Evolutionary conservation across 768 basidiomycete genomes (phyloP).

Genomic region (Collybiopsis confluens): DNA sequence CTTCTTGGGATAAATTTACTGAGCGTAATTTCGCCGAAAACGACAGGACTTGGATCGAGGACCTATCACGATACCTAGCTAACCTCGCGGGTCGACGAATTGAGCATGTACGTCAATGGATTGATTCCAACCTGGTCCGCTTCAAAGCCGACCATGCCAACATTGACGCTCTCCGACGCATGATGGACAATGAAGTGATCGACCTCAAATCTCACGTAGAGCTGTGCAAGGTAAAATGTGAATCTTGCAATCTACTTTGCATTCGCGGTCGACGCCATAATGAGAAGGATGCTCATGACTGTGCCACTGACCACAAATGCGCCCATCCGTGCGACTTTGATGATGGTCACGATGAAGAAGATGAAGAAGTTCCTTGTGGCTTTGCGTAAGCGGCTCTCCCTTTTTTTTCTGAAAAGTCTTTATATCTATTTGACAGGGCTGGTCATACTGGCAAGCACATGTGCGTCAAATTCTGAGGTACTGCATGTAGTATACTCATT

Average conservation of each 20-base stretch:
- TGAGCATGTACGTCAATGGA: constrained; percentile 48
- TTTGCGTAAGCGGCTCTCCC: constrained; percentile 34
- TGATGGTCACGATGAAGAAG: constrained; percentile 23
- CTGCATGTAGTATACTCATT: neutral
- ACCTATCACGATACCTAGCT: constrained; percentile 34
- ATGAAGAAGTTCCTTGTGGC: constrained; percentile 33
- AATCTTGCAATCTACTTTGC: constrained; percentile 45
- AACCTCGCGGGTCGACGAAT: constrained; percentile 38
- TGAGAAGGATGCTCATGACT: constrained; percentile 38
- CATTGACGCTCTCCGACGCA: constrained; percentile 40
- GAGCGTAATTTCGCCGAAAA: constrained; percentile 25
- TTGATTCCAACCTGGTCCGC: constrained; percentile 41
- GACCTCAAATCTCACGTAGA: constrained; percentile 43
- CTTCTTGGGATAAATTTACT: constrained; percentile 25
- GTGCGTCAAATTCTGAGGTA: constrained; percentile 26
- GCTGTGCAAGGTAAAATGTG: constrained; percentile 47
- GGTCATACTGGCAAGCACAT: constrained; percentile 55
- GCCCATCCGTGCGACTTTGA: constrained; percentile 37
- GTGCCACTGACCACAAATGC: constrained; percentile 47
- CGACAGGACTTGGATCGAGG: constrained; percentile 39
- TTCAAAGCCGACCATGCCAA: constrained; percentile 42
- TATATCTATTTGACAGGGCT: constrained; percentile 31
- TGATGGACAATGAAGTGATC: constrained; percentile 37
- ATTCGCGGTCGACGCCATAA: constrained; percentile 42
- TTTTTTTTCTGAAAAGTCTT: neutral